A percentile compares a stretch with the other conserved stretches of the same genome.
These are phyloP conservation scores for Plasmodium chabaudi DNA, from an alignment of 169 alveolate genomes.

Conservation along the genomic window DNA sequence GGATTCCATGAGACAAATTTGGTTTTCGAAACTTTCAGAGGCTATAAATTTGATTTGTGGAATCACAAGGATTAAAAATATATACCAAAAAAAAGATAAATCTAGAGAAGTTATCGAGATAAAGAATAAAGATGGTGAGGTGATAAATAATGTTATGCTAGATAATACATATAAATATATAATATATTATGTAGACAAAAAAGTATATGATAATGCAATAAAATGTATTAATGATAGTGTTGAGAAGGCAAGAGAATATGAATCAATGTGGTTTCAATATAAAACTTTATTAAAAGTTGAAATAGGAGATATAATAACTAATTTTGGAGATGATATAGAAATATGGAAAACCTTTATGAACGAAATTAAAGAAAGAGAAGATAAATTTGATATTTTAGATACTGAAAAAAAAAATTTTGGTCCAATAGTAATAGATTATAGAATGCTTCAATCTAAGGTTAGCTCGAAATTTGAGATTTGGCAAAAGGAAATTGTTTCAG, in stretches of 20 bases:
- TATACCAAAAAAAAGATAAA: constrained; percentile 80
- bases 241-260: constrained; percentile 88
- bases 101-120: constrained; percentile 71
- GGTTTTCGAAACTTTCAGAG: constrained; percentile 59
- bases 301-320: constrained; percentile 88
- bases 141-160: constrained; percentile 67
- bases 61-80: constrained; percentile 72
- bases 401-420: constrained; percentile 92
- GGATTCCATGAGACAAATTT: constrained; percentile 74
- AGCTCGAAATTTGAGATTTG: constrained; percentile 94
- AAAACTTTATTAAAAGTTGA: constrained; percentile 97
- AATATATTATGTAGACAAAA: constrained; percentile 82
- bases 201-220: constrained; percentile 76
- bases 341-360: constrained; percentile 95
- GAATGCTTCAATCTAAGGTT: constrained; percentile 87
- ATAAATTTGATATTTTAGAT: constrained; percentile 94
- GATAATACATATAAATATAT: constrained; percentile 76
- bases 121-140: constrained; percentile 39
- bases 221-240: constrained; percentile 79
- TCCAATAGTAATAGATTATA: constrained; percentile 94
- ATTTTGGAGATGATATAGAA: constrained; percentile 93
- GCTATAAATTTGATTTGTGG: constrained; percentile 76
- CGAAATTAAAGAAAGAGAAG: constrained; percentile 93
- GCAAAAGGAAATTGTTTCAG: constrained; percentile 95
- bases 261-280: constrained; percentile 95